Evolutionary conservation across 495 filamentous ascomycete genomes (phyloP).

Genomic region (Lophiostoma macrostomum): DNA sequence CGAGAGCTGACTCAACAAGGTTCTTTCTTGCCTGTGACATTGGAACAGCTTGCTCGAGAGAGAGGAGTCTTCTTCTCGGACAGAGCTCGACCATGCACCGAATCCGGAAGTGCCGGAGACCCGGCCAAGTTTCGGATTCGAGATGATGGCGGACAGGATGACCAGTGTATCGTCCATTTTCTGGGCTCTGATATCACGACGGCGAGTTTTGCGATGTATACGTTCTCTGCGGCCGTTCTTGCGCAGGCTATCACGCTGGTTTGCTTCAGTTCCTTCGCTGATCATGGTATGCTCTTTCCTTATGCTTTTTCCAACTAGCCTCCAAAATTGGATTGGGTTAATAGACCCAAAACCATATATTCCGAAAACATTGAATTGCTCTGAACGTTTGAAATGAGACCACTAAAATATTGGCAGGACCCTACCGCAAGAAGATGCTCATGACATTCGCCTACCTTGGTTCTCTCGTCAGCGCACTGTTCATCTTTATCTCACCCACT

Average conservation of each 20-base stretch:
- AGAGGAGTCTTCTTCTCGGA: slow-evolving; percentile 80
- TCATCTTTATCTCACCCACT: slow-evolving; percentile 66
- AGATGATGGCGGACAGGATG: slow-evolving; percentile 11
- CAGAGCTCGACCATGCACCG: slow-evolving; percentile 62
- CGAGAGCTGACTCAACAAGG: slow-evolving; percentile 12
- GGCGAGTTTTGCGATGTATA: slow-evolving; percentile 57
- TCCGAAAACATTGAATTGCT: no score
- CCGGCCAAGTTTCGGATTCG: background rate
- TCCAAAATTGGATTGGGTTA: no score
- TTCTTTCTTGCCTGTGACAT: slow-evolving; percentile 69
- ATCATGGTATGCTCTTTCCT: slow-evolving; percentile 47
- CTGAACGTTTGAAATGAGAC: background rate
- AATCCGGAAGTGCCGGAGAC: slow-evolving; percentile 4
- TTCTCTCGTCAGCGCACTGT: slow-evolving; percentile 73
- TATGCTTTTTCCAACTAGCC: no score
- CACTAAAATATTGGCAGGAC: slow-evolving; percentile 21
- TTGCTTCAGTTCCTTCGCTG: slow-evolving; percentile 53
- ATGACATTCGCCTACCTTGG: slow-evolving; percentile 76
- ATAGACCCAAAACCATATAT: no score
- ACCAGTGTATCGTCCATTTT: slow-evolving; percentile 49
- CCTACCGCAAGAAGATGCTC: slow-evolving; percentile 77
- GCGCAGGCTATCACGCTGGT: slow-evolving; percentile 54
- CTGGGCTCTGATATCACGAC: slow-evolving; percentile 50
- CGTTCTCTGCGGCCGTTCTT: slow-evolving; percentile 51
- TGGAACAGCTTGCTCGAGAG: slow-evolving; percentile 87